phyloP scores from a whole-genome alignment of 345 rosid species.

The Aurinia saxatilis region DNA sequence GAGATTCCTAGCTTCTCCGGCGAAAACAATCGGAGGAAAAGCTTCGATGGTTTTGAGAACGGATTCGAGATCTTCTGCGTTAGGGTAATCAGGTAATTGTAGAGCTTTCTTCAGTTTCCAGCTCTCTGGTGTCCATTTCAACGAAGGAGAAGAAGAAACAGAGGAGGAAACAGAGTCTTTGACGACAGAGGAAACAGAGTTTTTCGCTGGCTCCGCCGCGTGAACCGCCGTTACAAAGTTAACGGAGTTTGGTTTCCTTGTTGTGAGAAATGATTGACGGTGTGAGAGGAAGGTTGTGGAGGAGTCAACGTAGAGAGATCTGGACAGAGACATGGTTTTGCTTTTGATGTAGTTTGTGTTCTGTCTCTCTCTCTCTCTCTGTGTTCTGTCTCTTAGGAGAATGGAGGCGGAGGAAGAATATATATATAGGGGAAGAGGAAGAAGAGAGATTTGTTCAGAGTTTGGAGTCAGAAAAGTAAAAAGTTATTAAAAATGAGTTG shows the following conservation, averaged over 20 bases:
- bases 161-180: slow-evolving; percentile 13
- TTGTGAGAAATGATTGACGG: slow-evolving; percentile 22
- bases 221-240: slow-evolving; percentile 30
- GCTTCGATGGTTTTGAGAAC: slow-evolving; percentile 40
- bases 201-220: slow-evolving; percentile 43
- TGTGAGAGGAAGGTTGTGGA: slow-evolving; percentile 2
- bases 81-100: slow-evolving; percentile 47
- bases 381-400: background rate
- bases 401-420: slow-evolving; percentile 30
- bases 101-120: slow-evolving; percentile 42
- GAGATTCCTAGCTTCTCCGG: slow-evolving; percentile 46
- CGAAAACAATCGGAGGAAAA: slow-evolving; percentile 47
- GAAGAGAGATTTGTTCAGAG: slow-evolving; percentile 12
- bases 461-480: background rate
- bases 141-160: background rate
- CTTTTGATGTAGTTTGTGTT: background rate
- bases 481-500: background rate
- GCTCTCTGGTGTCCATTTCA: slow-evolving; percentile 42
- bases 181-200: slow-evolving; percentile 19
- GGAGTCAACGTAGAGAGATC: slow-evolving; percentile 9
- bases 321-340: slow-evolving; percentile 49
- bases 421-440: background rate
- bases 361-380: background rate
- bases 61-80: slow-evolving; percentile 30
- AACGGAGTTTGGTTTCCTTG: slow-evolving; percentile 19